These are phyloP conservation scores for Urochloa ruziziensis DNA, from an alignment of 176 grass and related monocot species.

Conservation along the genomic window DNA sequence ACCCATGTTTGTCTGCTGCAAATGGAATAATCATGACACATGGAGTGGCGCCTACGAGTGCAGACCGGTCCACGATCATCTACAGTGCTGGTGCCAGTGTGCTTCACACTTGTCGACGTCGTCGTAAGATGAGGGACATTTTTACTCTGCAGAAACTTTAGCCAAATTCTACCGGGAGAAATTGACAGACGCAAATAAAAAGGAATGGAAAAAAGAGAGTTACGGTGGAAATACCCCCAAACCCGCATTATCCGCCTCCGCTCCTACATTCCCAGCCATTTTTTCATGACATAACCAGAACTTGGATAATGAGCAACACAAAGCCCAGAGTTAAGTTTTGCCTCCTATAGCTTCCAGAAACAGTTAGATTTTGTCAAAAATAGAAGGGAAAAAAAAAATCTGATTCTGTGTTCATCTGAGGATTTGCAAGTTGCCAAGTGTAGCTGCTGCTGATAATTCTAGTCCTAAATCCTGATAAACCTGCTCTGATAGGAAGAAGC, in stretches of 20 bases:
- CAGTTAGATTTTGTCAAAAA: not conserved
- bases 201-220: too few species aligned
- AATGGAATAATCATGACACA: slow-evolving; percentile 35
- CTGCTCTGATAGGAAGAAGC: not conserved
- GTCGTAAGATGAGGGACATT: not conserved
- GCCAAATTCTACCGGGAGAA: not conserved
- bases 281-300: too few species aligned
- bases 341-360: not conserved
- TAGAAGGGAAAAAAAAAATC: not conserved
- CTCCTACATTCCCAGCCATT: too few species aligned
- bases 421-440: not conserved
- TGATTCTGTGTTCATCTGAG: not conserved
- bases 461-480: not conserved
- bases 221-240: too few species aligned
- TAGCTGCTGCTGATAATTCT: not conserved
- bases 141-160: not conserved
- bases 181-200: not conserved
- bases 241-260: too few species aligned
- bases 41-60: slow-evolving; percentile 5
- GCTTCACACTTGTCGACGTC: not conserved
- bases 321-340: not conserved
- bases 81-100: not conserved
- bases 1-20: not conserved
- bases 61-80: slow-evolving; percentile 12
- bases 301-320: not conserved